Base-by-base conservation (phyloP, 139 green algal species). In the Coelastrella sp. region DNA sequence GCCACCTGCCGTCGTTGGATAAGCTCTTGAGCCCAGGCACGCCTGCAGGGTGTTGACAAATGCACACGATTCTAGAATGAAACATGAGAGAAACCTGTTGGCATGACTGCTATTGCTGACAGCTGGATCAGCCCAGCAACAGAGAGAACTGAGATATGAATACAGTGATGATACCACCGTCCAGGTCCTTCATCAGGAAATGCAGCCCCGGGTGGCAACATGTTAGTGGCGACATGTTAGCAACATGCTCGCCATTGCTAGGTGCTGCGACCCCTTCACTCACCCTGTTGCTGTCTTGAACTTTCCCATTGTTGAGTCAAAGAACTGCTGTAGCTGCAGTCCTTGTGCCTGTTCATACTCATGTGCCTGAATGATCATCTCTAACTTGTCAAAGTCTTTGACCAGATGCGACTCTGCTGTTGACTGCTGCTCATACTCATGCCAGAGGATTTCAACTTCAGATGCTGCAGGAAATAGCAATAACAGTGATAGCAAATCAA, bases 321-420 rank as follows among this genome's bases (percentile, higher is more conserved):
- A 98, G 83, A 98, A 98, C 48, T 98, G 93, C 62, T 96, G 88
- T 50, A 98, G 85, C 17, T 91, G 30, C 38, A 93, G 75, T 7
- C 79, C 88, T 60, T 96, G 93, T 0, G 66, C 81, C 2, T 81
- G 25, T 85, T 99, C 96, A 74, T 99, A 99, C 88, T 99, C 96
- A 15, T 89, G 50, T 19, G 96, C 96, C 86, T 92, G 89, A 15
- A 96, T 50, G 81, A 96, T 94, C 92, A 96, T 96, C 86, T 96
- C 92, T 67, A 98, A 66, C 90, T 99, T 99, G 92, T 99, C 96
- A 81, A 99, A 95, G 86, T 99, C 96, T 81, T 99, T 99, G 6
- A 99, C 93, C 48, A 99, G 81, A 50, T 88, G 85, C 0, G 96
- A 95, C 79, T 99, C 96, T 0, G 78, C 75, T 0, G 89, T 95